phyloP scores from a whole-genome alignment of 176 grass and related monocot species.

The Zoysia pacifica region DNA sequence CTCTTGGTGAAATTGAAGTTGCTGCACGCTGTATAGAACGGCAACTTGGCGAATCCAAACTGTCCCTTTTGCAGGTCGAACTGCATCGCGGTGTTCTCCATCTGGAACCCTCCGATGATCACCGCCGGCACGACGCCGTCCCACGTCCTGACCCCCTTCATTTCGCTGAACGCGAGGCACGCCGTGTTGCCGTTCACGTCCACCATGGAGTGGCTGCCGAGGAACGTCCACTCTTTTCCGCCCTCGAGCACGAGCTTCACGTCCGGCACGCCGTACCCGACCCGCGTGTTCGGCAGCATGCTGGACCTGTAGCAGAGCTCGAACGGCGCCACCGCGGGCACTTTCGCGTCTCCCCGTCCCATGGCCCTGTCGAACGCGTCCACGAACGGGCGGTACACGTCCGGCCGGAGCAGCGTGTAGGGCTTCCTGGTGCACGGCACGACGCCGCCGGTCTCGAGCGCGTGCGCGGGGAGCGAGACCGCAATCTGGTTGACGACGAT shows the following conservation, averaged over 20 bases:
- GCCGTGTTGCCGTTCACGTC: constrained; percentile 28
- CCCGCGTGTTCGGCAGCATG: constrained; percentile 30
- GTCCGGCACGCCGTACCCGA: constrained; percentile 52
- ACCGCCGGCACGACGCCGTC: constrained; percentile 11
- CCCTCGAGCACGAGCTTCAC: constrained; percentile 36
- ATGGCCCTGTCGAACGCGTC: constrained; percentile 30
- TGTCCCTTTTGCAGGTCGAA: constrained; percentile 45
- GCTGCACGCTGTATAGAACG: constrained; percentile 42
- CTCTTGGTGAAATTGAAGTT: constrained; percentile 43
- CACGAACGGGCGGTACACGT: constrained; percentile 50
- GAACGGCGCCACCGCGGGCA: constrained; percentile 40
- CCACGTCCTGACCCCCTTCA: constrained; percentile 2
- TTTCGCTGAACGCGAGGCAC: constrained; percentile 49
- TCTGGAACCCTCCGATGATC: constrained; percentile 64
- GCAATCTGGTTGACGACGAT: not conserved
- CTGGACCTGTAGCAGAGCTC: constrained; percentile 51
- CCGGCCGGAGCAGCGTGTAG: constrained; percentile 45
- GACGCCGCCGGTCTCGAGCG: constrained; percentile 36
- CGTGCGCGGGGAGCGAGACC: not conserved
- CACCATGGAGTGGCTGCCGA: constrained; percentile 50
- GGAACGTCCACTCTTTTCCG: constrained; percentile 52
- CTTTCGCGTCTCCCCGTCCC: not conserved
- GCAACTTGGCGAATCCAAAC: constrained; percentile 42
- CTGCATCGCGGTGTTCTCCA: constrained; percentile 60
- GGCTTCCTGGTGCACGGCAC: constrained; percentile 33